phyloP scores from a whole-genome alignment of 805 yeast species.

The Schizosaccharomyces osmophilus region DNA sequence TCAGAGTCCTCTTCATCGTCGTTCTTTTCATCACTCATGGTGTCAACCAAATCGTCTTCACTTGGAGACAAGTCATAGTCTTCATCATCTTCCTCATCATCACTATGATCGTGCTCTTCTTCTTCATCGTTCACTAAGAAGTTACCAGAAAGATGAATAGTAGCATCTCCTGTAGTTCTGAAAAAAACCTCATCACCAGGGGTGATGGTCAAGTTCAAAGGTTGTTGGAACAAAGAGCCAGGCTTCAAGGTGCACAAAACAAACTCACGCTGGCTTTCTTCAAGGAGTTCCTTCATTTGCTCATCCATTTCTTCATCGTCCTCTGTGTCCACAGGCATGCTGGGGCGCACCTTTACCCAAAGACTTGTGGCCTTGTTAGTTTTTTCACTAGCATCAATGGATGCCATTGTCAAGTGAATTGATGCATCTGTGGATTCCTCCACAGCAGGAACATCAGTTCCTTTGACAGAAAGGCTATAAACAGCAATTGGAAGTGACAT shows the following conservation, averaged over 20 bases:
- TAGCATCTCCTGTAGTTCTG: slow-evolving; percentile 56
- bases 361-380: slow-evolving; percentile 50
- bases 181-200: slow-evolving; percentile 88
- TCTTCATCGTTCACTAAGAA: slow-evolving; percentile 33
- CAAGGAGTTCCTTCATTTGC: slow-evolving; percentile 7
- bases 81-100: slow-evolving; percentile 7
- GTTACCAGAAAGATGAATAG: slow-evolving; percentile 74
- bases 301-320: slow-evolving; percentile 7
- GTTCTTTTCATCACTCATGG: slow-evolving; percentile 14
- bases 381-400: slow-evolving; percentile 74
- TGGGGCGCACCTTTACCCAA: slow-evolving; percentile 30
- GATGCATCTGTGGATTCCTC: background rate
- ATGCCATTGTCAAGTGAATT: slow-evolving; percentile 75
- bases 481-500: slow-evolving; percentile 1
- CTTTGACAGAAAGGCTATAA: background rate
- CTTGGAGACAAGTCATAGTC: slow-evolving; percentile 14
- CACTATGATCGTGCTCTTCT: slow-evolving; percentile 10
- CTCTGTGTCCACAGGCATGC: slow-evolving; percentile 4
- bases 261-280: slow-evolving; percentile 23
- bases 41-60: slow-evolving; percentile 21
- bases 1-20: slow-evolving; percentile 14
- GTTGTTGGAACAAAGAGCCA: slow-evolving; percentile 43
- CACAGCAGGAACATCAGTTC: background rate
- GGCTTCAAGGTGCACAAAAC: slow-evolving; percentile 82
- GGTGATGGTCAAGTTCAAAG: slow-evolving; percentile 65